Conservation (phyloP, 2,329 filamentous ascomycete genomes). For the Incumbomyces lentus region DNA sequence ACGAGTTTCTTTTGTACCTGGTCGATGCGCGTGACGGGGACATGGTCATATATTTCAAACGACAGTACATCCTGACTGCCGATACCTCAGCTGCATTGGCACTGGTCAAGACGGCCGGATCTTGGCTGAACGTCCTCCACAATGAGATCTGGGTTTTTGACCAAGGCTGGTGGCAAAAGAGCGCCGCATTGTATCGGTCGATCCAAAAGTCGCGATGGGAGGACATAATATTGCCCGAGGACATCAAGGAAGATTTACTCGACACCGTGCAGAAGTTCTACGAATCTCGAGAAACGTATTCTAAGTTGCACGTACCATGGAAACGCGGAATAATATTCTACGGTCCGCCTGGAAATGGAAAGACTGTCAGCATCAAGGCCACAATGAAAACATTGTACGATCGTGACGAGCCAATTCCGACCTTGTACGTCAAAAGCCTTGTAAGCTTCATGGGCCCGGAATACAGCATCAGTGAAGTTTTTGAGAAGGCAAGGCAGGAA, state of each 20-base stretch:
- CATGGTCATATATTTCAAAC: slow-evolving; percentile 7
- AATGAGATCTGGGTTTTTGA: slow-evolving; percentile 36
- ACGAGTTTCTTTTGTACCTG: slow-evolving; percentile 19
- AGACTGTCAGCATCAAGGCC: slow-evolving; percentile 37
- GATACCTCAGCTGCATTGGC: slow-evolving; percentile 7
- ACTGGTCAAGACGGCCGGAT: slow-evolving; percentile 12
- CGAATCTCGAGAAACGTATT: slow-evolving; percentile 29
- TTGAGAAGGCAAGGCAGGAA: slow-evolving; percentile 27
- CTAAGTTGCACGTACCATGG: slow-evolving; percentile 37
- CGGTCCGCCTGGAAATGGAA: slow-evolving; percentile 32
- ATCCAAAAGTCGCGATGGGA: slow-evolving; percentile 35
- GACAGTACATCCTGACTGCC: slow-evolving; percentile 18
- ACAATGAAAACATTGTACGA: slow-evolving; percentile 34
- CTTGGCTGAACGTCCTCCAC: slow-evolving; percentile 21
- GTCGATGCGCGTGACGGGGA: slow-evolving; percentile 18
- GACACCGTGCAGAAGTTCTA: slow-evolving; percentile 34
- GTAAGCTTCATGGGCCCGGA: slow-evolving; percentile 12
- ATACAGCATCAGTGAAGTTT: slow-evolving; percentile 23
- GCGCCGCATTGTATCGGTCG: slow-evolving; percentile 28
- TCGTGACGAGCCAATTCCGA: slow-evolving; percentile 27
- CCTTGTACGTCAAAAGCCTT: slow-evolving; percentile 30
- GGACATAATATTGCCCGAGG: slow-evolving; percentile 37
- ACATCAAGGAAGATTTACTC: slow-evolving; percentile 34
- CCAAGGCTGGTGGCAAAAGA: slow-evolving; percentile 30
- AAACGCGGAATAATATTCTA: slow-evolving; percentile 37